These are phyloP conservation scores for Schizosaccharomyces osmophilus DNA, from an alignment of 805 yeast genomes.

Conservation along the genomic window DNA sequence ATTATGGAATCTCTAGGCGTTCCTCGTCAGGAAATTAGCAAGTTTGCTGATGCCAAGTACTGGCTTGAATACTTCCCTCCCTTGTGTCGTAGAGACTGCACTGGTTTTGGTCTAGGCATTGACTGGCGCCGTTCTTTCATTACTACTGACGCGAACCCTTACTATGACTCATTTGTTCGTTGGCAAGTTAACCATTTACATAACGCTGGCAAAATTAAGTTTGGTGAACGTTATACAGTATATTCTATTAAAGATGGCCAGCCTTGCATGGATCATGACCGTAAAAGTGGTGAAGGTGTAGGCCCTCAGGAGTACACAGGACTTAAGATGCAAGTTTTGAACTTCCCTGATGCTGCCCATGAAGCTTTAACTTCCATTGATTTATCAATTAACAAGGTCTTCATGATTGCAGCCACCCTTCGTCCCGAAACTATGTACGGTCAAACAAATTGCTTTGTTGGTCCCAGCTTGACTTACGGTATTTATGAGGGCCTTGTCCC, in stretches of 20 bases:
- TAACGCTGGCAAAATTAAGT: slow-evolving; percentile 73
- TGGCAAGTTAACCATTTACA: slow-evolving; percentile 88
- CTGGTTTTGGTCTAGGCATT: slow-evolving; percentile 66
- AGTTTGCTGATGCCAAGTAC: slow-evolving; percentile 75
- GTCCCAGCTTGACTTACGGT: slow-evolving; percentile 84
- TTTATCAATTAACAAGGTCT: slow-evolving; percentile 34
- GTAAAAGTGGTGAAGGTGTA: slow-evolving; percentile 91
- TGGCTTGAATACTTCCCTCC: slow-evolving; percentile 91
- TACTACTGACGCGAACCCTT: slow-evolving; percentile 86
- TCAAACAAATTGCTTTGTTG: slow-evolving; percentile 92
- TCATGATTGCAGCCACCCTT: slow-evolving; percentile 82
- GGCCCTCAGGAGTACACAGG: slow-evolving; percentile 91
- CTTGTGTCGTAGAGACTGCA: slow-evolving; percentile 56
- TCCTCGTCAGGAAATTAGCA: slow-evolving; percentile 52
- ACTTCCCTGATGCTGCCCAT: slow-evolving; percentile 32
- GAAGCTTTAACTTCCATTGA: slow-evolving; percentile 17
- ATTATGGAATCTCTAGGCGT: slow-evolving; percentile 90
- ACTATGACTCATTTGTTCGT: slow-evolving; percentile 79
- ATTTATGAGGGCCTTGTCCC: slow-evolving; percentile 59
- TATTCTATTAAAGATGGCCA: slow-evolving; percentile 96
- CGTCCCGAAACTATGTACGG: slow-evolving; percentile 99
- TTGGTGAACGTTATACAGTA: slow-evolving; percentile 93
- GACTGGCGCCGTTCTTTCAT: slow-evolving; percentile 95
- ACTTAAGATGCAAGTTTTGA: slow-evolving; percentile 54
- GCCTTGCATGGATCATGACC: slow-evolving; percentile 98